phyloP scores from a whole-genome alignment of 768 basidiomycete species.

The Kwoniella dejecticola region DNA sequence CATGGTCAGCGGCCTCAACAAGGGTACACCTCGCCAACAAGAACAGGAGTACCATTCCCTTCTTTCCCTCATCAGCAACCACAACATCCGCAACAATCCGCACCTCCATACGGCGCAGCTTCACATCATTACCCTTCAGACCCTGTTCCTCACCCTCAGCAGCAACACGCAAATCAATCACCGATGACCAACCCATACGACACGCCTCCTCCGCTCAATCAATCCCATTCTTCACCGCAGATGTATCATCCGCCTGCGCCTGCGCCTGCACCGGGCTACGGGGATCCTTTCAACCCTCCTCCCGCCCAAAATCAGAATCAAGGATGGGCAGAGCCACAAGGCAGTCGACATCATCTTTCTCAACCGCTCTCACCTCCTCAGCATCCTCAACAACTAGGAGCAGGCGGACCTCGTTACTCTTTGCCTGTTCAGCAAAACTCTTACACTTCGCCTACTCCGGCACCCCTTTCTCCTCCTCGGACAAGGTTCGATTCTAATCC shows the following conservation, averaged over 20 bases:
- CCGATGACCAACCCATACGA: constrained; percentile 22
- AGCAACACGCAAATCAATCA: neutral
- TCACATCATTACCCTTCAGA: constrained; percentile 25
- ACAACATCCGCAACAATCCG: neutral
- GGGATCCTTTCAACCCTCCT: constrained; percentile 20
- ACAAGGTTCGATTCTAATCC: constrained; percentile 17
- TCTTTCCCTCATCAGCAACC: constrained; percentile 5
- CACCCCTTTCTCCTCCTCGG: constrained; percentile 12
- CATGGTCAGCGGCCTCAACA: constrained; percentile 9
- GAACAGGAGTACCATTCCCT: constrained; percentile 9
- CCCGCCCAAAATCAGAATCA: neutral
- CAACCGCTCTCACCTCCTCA: constrained; percentile 10
- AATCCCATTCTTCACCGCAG: constrained; percentile 15
- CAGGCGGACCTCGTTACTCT: constrained; percentile 15
- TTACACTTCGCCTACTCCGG: constrained; percentile 4
- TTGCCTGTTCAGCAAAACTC: constrained; percentile 9
- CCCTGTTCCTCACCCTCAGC: constrained; percentile 3
- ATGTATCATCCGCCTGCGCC: constrained; percentile 8
- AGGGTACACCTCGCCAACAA: constrained; percentile 15
- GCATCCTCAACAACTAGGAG: neutral
- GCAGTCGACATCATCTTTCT: constrained; percentile 22
- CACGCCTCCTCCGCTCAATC: constrained; percentile 12
- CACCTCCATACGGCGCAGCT: constrained; percentile 1
- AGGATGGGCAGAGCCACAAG: constrained; percentile 23
- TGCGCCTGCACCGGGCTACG: constrained; percentile 7